phyloP scores from a whole-genome alignment of 2,329 filamentous ascomycete species.

The Lecanoromycetidae sp. region DNA sequence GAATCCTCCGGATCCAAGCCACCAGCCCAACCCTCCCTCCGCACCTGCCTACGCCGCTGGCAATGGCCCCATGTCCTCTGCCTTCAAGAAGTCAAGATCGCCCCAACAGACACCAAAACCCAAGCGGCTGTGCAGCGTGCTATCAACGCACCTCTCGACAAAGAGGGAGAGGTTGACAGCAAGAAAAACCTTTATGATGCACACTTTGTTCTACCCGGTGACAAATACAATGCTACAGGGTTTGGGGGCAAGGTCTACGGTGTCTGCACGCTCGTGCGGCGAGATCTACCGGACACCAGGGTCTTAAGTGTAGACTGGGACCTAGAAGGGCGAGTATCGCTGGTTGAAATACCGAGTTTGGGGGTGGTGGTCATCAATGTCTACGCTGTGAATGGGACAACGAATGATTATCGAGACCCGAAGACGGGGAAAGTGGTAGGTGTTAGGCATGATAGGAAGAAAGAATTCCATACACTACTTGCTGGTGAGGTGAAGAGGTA shows the following conservation, averaged over 20 bases:
- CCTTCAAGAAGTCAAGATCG: slow-evolving; percentile 41
- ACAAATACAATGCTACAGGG: slow-evolving; percentile 38
- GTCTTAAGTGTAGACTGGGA: slow-evolving; percentile 37
- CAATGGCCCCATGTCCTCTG: slow-evolving; percentile 33
- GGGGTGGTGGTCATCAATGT: slow-evolving; percentile 39
- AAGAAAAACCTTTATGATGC: slow-evolving; percentile 26
- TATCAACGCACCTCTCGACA: slow-evolving; percentile 19
- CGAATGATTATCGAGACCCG: slow-evolving; percentile 33
- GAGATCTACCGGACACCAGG: slow-evolving; percentile 25
- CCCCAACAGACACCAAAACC: slow-evolving; percentile 28
- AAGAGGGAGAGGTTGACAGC: slow-evolving; percentile 1
- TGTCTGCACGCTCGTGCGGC: slow-evolving; percentile 37
- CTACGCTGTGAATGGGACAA: slow-evolving; percentile 43
- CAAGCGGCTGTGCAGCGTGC: slow-evolving; percentile 28
- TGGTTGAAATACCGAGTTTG: slow-evolving; percentile 30
- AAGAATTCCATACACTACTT: slow-evolving; percentile 35
- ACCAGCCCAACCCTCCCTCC: slow-evolving; percentile 11
- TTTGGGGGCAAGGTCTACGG: slow-evolving; percentile 41
- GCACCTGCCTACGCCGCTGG: slow-evolving; percentile 15
- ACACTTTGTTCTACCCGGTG: slow-evolving; percentile 36
- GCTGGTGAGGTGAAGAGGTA: slow-evolving; percentile 34
- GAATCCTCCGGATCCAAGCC: background rate
- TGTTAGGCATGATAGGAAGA: slow-evolving; percentile 40
- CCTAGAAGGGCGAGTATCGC: slow-evolving; percentile 37
- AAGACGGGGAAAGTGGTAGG: slow-evolving; percentile 31